Evolutionary conservation across 495 filamentous ascomycete genomes (phyloP), one percentile per base, ranked within the genome.

Genomic region (Penicillium canescens): DNA sequence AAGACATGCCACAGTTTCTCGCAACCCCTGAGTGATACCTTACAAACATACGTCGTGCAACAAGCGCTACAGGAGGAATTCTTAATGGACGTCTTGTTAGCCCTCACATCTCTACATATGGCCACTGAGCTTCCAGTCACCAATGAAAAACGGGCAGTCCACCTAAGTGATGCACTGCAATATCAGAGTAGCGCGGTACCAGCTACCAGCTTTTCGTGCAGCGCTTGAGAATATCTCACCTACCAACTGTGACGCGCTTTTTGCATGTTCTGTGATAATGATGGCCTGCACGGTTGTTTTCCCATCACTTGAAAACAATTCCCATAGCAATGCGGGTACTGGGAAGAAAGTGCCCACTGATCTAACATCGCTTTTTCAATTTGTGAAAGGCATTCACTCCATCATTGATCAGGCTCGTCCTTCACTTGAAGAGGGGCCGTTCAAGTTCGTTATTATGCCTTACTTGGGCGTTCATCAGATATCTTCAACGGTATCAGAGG

Each of bases 391-490:
- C 31, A 11, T 57, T 3, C 46, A 50, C 36, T 50, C 57, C 21
- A 37, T 63, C 9, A 57, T 63, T 9, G 26, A 43, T 4, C 44
- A 53, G 18, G 47, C 56, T 8, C 42, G 46, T 1, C 40, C 54
- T 5, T 63, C 56, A 42, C 54, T 63, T 21, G 54, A 54, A 39
- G 34, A 46, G 9, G 54, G 59, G n/a, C 35, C 46, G 13, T 50
- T 50, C 20, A 40, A 28, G 16, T 1, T 20, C 4, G 13, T 20
- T 23, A 50, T 50, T 6, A 14, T 12, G n/a, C 46, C 24, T 28
- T 50, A 38, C n/a, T 39, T 20, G n/a, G 24, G 18, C 18, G 36
- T 14, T 10, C 20, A 50, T 14, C 39, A 23, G 34, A 38, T 21
- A 3, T 40, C 16, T n/a, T 10, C 35, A 1, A 28, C 35, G 11